phyloP scores from a whole-genome alignment of 208 protist species.

The Leishmania guyanensis region DNA sequence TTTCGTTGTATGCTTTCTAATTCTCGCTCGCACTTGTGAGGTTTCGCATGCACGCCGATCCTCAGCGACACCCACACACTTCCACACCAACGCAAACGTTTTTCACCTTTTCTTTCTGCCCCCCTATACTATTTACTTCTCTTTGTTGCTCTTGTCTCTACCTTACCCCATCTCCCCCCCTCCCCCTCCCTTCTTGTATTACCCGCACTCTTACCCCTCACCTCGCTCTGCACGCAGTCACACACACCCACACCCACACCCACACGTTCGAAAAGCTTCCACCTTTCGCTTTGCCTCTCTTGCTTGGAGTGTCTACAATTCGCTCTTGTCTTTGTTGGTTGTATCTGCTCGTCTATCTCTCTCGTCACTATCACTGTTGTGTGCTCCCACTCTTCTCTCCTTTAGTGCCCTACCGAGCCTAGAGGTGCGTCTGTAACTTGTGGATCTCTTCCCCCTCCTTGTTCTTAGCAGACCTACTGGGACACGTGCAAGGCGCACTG shows the following conservation, averaged over 20 bases:
- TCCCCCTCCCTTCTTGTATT: not conserved
- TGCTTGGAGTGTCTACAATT: not conserved
- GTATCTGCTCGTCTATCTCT: not conserved
- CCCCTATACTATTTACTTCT: not conserved
- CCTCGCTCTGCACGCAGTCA: not conserved
- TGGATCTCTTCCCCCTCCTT: not conserved
- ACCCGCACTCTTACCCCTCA: not conserved
- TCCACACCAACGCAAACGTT: not conserved
- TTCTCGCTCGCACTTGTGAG: not conserved
- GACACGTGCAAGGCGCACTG: not conserved
- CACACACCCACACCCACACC: not conserved
- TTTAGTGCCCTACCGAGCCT: not conserved
- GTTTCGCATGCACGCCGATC: not conserved
- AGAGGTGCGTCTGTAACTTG: not conserved
- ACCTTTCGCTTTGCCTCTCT: not conserved
- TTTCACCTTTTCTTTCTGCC: not conserved
- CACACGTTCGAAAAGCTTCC: not conserved
- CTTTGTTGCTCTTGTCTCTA: not conserved
- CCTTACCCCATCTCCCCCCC: not conserved
- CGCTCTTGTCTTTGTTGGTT: not conserved
- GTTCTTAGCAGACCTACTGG: not conserved
- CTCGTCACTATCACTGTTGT: not conserved
- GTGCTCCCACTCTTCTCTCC: too few relatives aligned
- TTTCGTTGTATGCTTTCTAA: not conserved
- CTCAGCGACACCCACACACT: not conserved